Percentiles rank a stretch among this genome's conserved stretches.
phyloP scores from a whole-genome alignment of 1,284 basidiomycete species.

The Agaricales sp. region DNA sequence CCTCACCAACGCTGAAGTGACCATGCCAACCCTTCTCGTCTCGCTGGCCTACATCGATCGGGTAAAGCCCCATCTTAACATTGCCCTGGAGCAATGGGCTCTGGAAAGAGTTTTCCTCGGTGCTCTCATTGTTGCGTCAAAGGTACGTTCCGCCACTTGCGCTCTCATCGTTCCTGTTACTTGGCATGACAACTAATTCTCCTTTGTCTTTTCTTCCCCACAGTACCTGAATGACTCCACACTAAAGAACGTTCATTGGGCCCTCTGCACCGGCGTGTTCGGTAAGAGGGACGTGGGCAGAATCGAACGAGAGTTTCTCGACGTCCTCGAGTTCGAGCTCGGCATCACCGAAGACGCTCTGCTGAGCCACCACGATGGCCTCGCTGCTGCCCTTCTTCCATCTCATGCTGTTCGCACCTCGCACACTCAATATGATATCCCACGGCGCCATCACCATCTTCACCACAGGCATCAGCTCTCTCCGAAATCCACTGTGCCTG shows the following conservation, averaged over 20 bases:
- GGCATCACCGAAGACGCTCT: conserved; percentile 51
- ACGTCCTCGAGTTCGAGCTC: conserved; percentile 65
- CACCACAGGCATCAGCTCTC: conserved; percentile 14
- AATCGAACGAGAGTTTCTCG: conserved; percentile 69
- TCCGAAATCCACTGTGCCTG: conserved; percentile 17
- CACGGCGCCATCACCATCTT: conserved; percentile 13
- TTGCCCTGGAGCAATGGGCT: conserved; percentile 71
- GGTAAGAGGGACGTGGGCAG: conserved; percentile 68
- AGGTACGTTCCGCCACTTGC: conserved; percentile 32
- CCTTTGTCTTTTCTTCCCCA: conserved; percentile 11
- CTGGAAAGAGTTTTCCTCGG: conserved; percentile 67
- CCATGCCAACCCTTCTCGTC: conserved; percentile 50
- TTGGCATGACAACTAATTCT: conserved; percentile 8
- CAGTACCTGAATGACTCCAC: conserved; percentile 69
- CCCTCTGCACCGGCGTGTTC: conserved; percentile 67
- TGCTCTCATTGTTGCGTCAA: conserved; percentile 60
- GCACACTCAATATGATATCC: conserved; percentile 15
- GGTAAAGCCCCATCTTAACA: conserved; percentile 62
- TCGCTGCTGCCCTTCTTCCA: conserved; percentile 29
- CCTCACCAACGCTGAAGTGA: conserved; percentile 57
- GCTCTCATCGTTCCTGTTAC: conserved; percentile 7
- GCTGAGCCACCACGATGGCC: conserved; percentile 45
- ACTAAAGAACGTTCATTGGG: conserved; percentile 71
- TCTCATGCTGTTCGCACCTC: conserved; percentile 17
- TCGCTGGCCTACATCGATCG: conserved; percentile 62